A percentile compares a stretch with the other conserved stretches of the same genome.
These are phyloP conservation scores for Penicillium sclerotigenum DNA, from an alignment of 2,329 filamentous ascomycete species.

Conservation along the genomic window DNA sequence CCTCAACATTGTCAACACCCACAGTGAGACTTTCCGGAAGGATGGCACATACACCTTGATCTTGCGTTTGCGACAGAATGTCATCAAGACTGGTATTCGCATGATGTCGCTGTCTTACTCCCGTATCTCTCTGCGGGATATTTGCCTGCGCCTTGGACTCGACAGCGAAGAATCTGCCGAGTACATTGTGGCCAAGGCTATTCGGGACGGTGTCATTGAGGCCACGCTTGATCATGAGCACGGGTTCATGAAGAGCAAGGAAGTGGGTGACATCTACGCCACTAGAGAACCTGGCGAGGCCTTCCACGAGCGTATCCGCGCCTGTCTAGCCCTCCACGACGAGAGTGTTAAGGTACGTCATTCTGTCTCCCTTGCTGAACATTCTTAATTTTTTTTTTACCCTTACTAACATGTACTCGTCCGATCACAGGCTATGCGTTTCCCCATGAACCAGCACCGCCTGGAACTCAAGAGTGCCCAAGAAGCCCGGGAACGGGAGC, in stretches of 20 bases:
- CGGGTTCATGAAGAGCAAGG: slow-evolving; percentile 98
- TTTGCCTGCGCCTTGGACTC: slow-evolving; percentile 89
- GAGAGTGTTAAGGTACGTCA: slow-evolving; percentile 91
- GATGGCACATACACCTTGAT: slow-evolving; percentile 96
- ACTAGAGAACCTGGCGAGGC: slow-evolving; percentile 94
- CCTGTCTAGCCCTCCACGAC: slow-evolving; percentile 87
- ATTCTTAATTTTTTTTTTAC: background rate
- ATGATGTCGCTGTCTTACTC: slow-evolving; percentile 99
- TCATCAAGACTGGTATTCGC: slow-evolving; percentile 98
- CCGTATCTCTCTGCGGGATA: slow-evolving; percentile 92
- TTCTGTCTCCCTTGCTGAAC: background rate
- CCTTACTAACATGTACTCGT: slow-evolving; percentile 28
- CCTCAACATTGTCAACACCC: slow-evolving; percentile 75
- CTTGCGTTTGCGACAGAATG: slow-evolving; percentile 90
- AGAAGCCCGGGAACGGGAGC: slow-evolving; percentile 93
- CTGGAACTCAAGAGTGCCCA: slow-evolving; percentile 97
- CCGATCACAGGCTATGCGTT: slow-evolving; percentile 77
- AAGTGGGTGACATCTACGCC: slow-evolving; percentile 91
- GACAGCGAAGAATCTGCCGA: slow-evolving; percentile 96
- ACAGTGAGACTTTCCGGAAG: slow-evolving; percentile 80
- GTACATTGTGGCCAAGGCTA: slow-evolving; percentile 98
- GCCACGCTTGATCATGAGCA: slow-evolving; percentile 89
- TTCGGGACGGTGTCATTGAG: slow-evolving; percentile 95
- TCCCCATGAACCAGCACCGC: slow-evolving; percentile 98
- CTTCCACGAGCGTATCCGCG: slow-evolving; percentile 93